Evolutionary conservation across 441 rosid genomes (phyloP), one percentile per base, ranked within the genome.

Genomic region (Lepidium campestre): DNA sequence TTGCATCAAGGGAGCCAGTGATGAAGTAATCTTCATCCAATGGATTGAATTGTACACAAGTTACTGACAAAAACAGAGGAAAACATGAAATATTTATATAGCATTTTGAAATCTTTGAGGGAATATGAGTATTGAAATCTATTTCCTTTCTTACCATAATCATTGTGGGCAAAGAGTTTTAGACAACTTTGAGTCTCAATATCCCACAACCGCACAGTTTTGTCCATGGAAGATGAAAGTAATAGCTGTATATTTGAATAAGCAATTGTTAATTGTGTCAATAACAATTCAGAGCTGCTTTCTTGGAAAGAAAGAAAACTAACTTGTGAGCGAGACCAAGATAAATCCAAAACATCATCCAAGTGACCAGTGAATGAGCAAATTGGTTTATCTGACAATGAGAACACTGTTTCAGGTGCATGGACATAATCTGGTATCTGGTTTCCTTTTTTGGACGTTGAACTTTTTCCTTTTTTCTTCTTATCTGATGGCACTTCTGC

Each of bases 181-280:
- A 91, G 63, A 63, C 97, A 93, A 65, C 82, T 86, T 71, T 80
- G 85, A 42, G 79, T 85, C 69, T 91, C 96, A 67, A 85, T 65
- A 78, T 91, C 99, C 99, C 97, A 91, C 53, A 93, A 71, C 55
- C 96, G 79, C 12, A 93, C 97, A 36, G 99, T 93, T 76, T 93
- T 93, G 82, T 93, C 99, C 96, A 87, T 93, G 19, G 97, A 93
- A 73, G 99, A 91, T 22, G 99, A 93, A 27, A 93, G 90, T 67
- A 93, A 65, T 60, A 73, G 78, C 97, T 93, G 90, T 36, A 27
- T n/a, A 57, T 57, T 6, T n/a, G 42, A n/a, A 18, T 11, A 56
- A 25, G 11, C 42, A 57, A 56, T 7, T 13, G 13, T 74, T 54
- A 23, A 32, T 9, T 42, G 4, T 29, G 13, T 45, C 34, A 67